Evolutionary conservation across 345 rosid genomes (phyloP), one percentile per base, ranked within the genome.

Genomic region (Rhodamnia argentea): DNA sequence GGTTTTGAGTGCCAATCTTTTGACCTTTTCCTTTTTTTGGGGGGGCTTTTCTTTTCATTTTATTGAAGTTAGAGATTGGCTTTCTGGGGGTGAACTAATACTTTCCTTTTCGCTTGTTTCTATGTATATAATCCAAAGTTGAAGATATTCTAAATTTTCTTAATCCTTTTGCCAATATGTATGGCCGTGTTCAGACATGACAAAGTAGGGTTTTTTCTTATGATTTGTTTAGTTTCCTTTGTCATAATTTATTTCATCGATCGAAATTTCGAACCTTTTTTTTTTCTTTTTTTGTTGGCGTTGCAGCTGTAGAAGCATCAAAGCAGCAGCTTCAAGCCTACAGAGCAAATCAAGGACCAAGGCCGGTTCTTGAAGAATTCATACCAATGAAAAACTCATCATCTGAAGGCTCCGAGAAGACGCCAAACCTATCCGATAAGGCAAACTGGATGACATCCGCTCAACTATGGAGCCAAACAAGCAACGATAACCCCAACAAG

Each of bases 381-480:
- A 96, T 98, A 62, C 99, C 99, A 47, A 90, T 98, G 29, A 98
- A 92, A 86, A 93, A 90, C 88, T 75, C 95, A 51, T 53, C 85
- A 88, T 85, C 92, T 0, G 92, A 90, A 55, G 85, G 83, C 84
- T 74, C 91, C 10, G 98, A 94, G 47, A 93, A 91, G 50, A 56
- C 86, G 1, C 32, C 83, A 24, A 89, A 70, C 90, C 56, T 86
- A 51, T 90, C 92, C 23, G 93, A 92, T 52, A 98, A 95, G 91
- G 93, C 91, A 26, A 93, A 84, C 53, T 98, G 99, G 99, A 98
- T 98, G 99, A 93, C 93, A 42, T 96, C 92, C 82, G 99, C 98
- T 52, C 99, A 96, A 78, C 93, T 98, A 23, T 98, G 99, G 99
- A 96, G 96, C 93, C 98, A 96, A 88, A 86, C 94, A 6, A 91